Percentiles rank a stretch among this genome's conserved stretches.
These are phyloP conservation scores for Candida loeiensis DNA, from an alignment of 805 yeast species.

Conservation along the genomic window DNA sequence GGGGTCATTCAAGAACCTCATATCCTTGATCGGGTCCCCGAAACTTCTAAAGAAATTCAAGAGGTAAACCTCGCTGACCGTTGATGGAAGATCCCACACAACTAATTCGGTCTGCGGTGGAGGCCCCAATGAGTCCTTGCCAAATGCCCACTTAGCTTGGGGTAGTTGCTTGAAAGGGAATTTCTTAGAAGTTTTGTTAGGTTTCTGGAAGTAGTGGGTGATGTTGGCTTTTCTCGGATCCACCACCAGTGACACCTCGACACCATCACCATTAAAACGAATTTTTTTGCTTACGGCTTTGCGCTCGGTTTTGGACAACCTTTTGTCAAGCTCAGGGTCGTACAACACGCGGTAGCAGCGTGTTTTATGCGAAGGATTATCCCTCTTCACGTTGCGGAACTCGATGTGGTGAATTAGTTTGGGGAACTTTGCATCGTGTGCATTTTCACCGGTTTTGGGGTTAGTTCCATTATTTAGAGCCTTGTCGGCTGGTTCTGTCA, in stretches of 20 bases:
- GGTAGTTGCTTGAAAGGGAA: slow-evolving; percentile 43
- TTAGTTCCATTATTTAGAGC: slow-evolving; percentile 27
- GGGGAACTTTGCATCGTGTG: slow-evolving; percentile 26
- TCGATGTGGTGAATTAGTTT: slow-evolving; percentile 31
- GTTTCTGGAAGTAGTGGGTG: slow-evolving; percentile 32
- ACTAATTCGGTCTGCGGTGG: slow-evolving; percentile 70
- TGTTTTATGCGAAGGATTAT: slow-evolving; percentile 4
- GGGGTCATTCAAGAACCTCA: slow-evolving; percentile 64
- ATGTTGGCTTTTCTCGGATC: slow-evolving; percentile 43
- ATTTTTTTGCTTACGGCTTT: slow-evolving; percentile 37
- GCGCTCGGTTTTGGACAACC: slow-evolving; percentile 29
- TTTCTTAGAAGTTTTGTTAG: slow-evolving; percentile 37
- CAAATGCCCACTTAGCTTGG: slow-evolving; percentile 48
- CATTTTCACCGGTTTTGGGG: slow-evolving; percentile 30
- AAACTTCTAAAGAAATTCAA: slow-evolving; percentile 53
- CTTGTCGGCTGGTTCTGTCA: too few species aligned
- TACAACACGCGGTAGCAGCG: slow-evolving; percentile 45
- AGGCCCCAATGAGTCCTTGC: slow-evolving; percentile 70
- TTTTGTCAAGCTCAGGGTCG: slow-evolving; percentile 45
- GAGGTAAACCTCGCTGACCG: slow-evolving; percentile 45
- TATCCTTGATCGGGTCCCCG: slow-evolving; percentile 58
- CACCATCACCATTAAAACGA: slow-evolving; percentile 32
- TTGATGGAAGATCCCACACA: slow-evolving; percentile 60
- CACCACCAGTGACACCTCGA: slow-evolving; percentile 12
- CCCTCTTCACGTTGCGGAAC: slow-evolving; percentile 3